Evolutionary conservation across 768 basidiomycete genomes (phyloP), one percentile per base, ranked within the genome.

Genomic region (Termitomyces bulborhizus): DNA sequence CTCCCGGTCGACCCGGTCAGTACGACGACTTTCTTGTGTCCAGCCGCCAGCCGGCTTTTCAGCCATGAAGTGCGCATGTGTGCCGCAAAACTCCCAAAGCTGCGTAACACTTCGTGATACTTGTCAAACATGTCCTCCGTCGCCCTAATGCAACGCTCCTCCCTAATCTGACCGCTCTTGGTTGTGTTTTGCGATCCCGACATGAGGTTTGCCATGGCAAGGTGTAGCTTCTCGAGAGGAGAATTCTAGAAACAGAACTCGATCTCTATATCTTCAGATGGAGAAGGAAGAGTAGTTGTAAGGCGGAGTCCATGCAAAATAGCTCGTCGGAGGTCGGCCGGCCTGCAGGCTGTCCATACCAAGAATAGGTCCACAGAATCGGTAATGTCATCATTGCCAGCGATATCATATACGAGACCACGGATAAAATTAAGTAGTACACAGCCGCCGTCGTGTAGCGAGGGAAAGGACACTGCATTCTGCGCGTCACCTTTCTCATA

Each of bases 341-440:
- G 73, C 71, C 45, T 74, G 74, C 31, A 74, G 50, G 51, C 72
- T 73, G 55, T 74, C 73, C 72, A 75, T 71, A 0, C 74, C 74
- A 1, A 60, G 53, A 75, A 74, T 50, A 75, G 71, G 55, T 74
- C 73, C n/a, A n/a, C n/a, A n/a, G n/a, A n/a, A n/a, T n/a, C n/a
- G n/a, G n/a, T n/a, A n/a, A n/a, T n/a, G n/a, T n/a, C n/a, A n/a
- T n/a, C n/a, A n/a, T n/a, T n/a, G n/a, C n/a, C n/a, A n/a, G n/a
- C n/a, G n/a, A n/a, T n/a, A n/a, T n/a, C n/a, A n/a, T n/a, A n/a
- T n/a, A n/a, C n/a, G n/a, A n/a, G n/a, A n/a, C n/a, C n/a, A n/a
- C n/a, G n/a, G n/a, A n/a, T n/a, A n/a, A n/a, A n/a, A n/a, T n/a
- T n/a, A n/a, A n/a, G n/a, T n/a, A n/a, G n/a, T n/a, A n/a, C n/a